Evolutionary conservation across 495 filamentous ascomycete species (phyloP), one percentile per base, ranked within the genome.

Genomic region (Hypoxylon crocopeplum): DNA sequence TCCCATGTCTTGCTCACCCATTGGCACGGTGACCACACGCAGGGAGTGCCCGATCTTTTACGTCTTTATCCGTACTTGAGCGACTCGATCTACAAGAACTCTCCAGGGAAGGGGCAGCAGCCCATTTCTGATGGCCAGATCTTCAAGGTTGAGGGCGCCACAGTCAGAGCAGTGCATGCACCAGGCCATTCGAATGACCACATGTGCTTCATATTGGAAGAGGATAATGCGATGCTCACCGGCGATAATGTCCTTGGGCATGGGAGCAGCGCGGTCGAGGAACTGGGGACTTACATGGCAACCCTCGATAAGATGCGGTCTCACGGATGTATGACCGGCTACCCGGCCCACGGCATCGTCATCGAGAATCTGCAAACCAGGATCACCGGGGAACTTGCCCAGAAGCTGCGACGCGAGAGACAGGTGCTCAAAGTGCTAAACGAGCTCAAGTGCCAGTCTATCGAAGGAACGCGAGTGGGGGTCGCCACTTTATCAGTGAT

Each of bases 181-280:
- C 91, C 91, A 0, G 91, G 91, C 5, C 91, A 94, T 69, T 86
- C 91, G 0, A 72, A 74, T 0, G 91, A 96, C 64, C 91, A 96
- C 71, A 88, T 91, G 82, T 82, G 81, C 46, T 82, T 91, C 57
- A 59, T 86, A 12, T 62, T 89, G 5, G 82, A 88, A 59, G 88
- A 93, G 62, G 89, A 92, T 60, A 78, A 88, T 64, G 88, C 88
- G 3, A 83, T 94, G 68, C 92, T 96, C 69, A 93, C 91, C 0
- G 91, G 88, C 29, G 91, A 96, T 60, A 94, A 91, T 65, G 86
- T 96, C 17, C 80, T 96, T 3, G 91, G 91, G 2, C 89, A 94
- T 55, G 91, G 91, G 1, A 93, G 89, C 0, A 83, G 87, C 8
- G 90, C 92, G 2, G 93, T 93, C 66, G 88, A 92, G 71, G 83